phyloP scores from a whole-genome alignment of 1,284 basidiomycete genomes.

The Sanghuangporus sanghuang region DNA sequence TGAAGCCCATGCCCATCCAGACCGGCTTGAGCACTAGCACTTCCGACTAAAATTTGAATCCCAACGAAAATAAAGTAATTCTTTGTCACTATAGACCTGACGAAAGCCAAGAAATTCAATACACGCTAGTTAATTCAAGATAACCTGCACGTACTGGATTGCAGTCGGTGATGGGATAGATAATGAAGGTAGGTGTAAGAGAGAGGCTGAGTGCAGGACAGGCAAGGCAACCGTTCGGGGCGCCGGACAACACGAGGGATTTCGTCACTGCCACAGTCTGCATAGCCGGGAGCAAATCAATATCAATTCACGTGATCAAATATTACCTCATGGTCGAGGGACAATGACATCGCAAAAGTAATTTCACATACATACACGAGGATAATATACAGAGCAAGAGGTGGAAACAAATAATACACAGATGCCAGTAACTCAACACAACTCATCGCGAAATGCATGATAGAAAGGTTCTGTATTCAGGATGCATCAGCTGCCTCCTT shows the following conservation, averaged over 20 bases:
- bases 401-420: too few species aligned
- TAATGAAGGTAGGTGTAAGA: neutral
- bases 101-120: neutral
- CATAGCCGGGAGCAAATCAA: neutral
- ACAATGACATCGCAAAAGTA: too few species aligned
- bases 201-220: neutral
- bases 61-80: neutral
- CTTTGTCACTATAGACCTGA: neutral
- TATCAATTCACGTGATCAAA: neutral
- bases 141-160: neutral
- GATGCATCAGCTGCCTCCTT: neutral
- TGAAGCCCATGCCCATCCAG: constrained; percentile 9
- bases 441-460: neutral
- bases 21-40: neutral
- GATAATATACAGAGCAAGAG: too few species aligned
- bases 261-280: neutral
- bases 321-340: neutral
- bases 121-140: neutral
- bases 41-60: neutral
- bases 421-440: neutral
- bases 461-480: neutral
- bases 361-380: too few species aligned
- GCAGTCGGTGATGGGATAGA: neutral
- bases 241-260: neutral
- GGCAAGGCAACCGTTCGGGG: too few species aligned